Percentiles rank a stretch among this genome's conserved stretches.
Conservation (phyloP, 345 rosid genomes). For the Populus tremula region DNA sequence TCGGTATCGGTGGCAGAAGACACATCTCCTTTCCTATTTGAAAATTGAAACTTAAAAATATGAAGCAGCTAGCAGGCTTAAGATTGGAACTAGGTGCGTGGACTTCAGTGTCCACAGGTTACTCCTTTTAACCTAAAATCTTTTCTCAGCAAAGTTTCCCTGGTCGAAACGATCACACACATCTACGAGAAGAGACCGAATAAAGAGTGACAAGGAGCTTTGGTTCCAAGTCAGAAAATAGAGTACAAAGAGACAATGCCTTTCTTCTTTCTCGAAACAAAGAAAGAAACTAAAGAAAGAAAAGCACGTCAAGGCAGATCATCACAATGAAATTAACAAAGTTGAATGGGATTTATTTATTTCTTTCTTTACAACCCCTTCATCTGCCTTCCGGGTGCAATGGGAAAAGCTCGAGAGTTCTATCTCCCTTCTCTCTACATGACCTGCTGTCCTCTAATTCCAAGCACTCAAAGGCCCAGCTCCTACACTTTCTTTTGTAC, state of each 20-base stretch:
- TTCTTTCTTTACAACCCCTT: conserved; percentile 3
- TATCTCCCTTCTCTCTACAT: conserved; percentile 48
- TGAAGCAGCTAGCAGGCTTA: conserved; percentile 12
- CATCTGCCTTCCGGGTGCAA: conserved; percentile 87
- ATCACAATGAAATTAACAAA: background rate
- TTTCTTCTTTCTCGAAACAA: conserved; percentile 10
- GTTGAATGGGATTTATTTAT: background rate
- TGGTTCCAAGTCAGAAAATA: conserved; percentile 21
- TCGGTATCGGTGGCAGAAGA: conserved; percentile 18
- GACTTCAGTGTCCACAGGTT: conserved; percentile 56
- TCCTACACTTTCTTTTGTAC: conserved; percentile 81
- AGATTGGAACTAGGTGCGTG: conserved; percentile 35
- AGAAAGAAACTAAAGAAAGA: conserved; percentile 14
- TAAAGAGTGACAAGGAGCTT: conserved; percentile 21
- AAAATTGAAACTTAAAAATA: conserved; percentile 5
- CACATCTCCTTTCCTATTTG: conserved; percentile 23
- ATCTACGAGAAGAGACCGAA: background rate
- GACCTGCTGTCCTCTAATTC: conserved; percentile 43
- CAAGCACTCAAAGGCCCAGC: conserved; percentile 74
- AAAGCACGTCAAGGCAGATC: conserved; percentile 12
- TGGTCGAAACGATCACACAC: conserved; percentile 30
- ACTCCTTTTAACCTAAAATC: conserved; percentile 49
- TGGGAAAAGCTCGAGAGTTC: conserved; percentile 95
- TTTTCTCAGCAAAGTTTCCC: conserved; percentile 5
- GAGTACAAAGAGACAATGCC: conserved; percentile 21